Evolutionary conservation across 2,329 filamentous ascomycete species (phyloP).

Genomic region (Mollisiaceae sp.): DNA sequence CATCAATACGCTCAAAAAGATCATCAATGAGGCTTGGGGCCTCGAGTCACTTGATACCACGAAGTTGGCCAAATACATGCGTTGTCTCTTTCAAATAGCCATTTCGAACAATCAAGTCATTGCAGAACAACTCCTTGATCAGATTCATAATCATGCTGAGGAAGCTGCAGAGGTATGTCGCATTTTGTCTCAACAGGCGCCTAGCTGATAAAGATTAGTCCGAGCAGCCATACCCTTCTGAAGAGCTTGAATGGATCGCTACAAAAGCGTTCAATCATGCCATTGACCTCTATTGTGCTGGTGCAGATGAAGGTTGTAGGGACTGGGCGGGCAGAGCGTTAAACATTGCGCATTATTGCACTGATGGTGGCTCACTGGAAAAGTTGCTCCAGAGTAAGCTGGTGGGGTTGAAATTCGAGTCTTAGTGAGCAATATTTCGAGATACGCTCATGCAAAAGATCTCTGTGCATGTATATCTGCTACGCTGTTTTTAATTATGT

Average conservation of each 20-base stretch:
- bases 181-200: neutral
- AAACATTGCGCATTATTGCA: slow-evolving; percentile 40
- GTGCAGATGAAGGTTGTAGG: slow-evolving; percentile 59
- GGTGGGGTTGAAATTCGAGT: slow-evolving; percentile 38
- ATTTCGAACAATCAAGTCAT: slow-evolving; percentile 57
- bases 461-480: neutral
- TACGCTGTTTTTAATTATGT: neutral
- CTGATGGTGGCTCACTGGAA: slow-evolving; percentile 39
- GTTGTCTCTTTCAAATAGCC: slow-evolving; percentile 75
- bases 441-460: neutral
- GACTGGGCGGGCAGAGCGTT: slow-evolving; percentile 44
- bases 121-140: slow-evolving; percentile 66
- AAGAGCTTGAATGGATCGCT: slow-evolving; percentile 79
- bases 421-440: slow-evolving; percentile 10
- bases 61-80: slow-evolving; percentile 76
- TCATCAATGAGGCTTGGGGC: slow-evolving; percentile 71
- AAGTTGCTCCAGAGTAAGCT: slow-evolving; percentile 38
- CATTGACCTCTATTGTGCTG: slow-evolving; percentile 65
- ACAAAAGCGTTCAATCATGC: slow-evolving; percentile 72
- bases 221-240: slow-evolving; percentile 60
- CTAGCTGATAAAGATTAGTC: slow-evolving; percentile 40
- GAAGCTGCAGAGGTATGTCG: slow-evolving; percentile 54
- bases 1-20: slow-evolving; percentile 60
- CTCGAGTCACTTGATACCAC: slow-evolving; percentile 59
- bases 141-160: slow-evolving; percentile 60